Percentiles rank a stretch among this genome's conserved stretches.
Conservation (phyloP, 2,329 filamentous ascomycete species). For the Colletotrichum orbiculare region DNA sequence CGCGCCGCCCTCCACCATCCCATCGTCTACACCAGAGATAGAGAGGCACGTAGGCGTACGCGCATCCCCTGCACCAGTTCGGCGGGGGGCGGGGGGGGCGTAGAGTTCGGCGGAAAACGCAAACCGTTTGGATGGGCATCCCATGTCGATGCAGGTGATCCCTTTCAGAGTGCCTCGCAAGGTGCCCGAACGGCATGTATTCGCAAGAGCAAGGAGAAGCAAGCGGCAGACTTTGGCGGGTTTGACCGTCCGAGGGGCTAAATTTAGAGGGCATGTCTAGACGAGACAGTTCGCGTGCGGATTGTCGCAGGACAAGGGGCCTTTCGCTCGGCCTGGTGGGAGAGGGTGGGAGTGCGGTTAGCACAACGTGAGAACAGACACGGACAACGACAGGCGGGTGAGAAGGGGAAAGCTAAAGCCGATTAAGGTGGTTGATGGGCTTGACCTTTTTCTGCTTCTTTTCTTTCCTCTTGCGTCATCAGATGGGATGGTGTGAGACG, state of each 20-base stretch:
- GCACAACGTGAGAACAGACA: not conserved
- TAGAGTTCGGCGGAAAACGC: not conserved
- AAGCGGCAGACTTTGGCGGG: not conserved
- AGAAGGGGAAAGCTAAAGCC: slow-evolving; percentile 16
- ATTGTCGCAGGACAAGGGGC: not conserved
- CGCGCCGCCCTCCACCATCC: not conserved
- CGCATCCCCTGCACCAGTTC: too few species aligned
- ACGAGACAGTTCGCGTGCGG: slow-evolving; percentile 27
- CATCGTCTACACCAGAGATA: too few species aligned
- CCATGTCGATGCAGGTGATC: slow-evolving; percentile 21
- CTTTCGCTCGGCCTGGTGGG: not conserved
- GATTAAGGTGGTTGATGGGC: slow-evolving; percentile 13
- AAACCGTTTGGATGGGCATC: slow-evolving; percentile 13
- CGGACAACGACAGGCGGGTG: not conserved
- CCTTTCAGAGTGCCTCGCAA: slow-evolving; percentile 17
- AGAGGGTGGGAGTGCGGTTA: not conserved
- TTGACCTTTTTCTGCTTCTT: not conserved
- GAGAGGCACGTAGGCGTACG: not conserved
- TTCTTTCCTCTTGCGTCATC: slow-evolving; percentile 18
- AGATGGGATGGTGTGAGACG: slow-evolving; percentile 33
- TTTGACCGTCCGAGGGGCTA: slow-evolving; percentile 4
- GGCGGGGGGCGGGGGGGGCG: too few species aligned
- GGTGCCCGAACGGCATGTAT: slow-evolving; percentile 24
- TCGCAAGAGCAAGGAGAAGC: slow-evolving; percentile 5
- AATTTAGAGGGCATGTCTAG: slow-evolving; percentile 33